These are phyloP conservation scores for Trypanosoma lewisi DNA, from an alignment of 208 protist species.

Conservation along the genomic window DNA sequence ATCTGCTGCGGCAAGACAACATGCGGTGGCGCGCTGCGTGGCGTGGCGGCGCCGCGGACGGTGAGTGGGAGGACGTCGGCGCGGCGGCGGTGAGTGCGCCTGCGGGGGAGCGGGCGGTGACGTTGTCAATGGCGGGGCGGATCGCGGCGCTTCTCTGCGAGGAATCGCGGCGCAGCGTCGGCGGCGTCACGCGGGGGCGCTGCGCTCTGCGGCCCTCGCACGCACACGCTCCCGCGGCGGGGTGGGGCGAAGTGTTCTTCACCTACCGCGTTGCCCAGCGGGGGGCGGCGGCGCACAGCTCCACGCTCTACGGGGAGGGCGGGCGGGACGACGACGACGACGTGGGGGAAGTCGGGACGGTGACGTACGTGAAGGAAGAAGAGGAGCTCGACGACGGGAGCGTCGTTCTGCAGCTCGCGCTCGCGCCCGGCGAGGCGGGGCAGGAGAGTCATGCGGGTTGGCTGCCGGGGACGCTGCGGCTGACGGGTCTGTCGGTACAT, in stretches of 20 bases:
- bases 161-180: constrained; percentile 14
- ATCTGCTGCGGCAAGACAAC: background rate
- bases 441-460: background rate
- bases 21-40: constrained; percentile 11
- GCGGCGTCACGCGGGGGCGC: constrained; percentile 4
- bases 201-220: constrained; percentile 17
- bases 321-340: background rate
- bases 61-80: constrained; percentile 10
- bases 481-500: constrained; percentile 34
- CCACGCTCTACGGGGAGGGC: constrained; percentile 20
- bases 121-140: background rate
- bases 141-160: constrained; percentile 19
- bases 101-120: constrained; percentile 13
- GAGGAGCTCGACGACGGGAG: background rate
- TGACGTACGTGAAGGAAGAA: constrained; percentile 7
- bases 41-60: background rate
- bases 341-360: constrained; percentile 7
- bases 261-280: constrained; percentile 14
- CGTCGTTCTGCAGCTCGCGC: too few species aligned
- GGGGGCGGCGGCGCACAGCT: too few species aligned
- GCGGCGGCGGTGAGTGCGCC: constrained; percentile 1
- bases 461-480: constrained; percentile 27
- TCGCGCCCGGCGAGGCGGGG: too few species aligned
- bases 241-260: constrained; percentile 17
- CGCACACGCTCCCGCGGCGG: too few species aligned